Base-by-base conservation (phyloP, 371 early-diverging fungal genomes). In the Mortierella sp. region DNA sequence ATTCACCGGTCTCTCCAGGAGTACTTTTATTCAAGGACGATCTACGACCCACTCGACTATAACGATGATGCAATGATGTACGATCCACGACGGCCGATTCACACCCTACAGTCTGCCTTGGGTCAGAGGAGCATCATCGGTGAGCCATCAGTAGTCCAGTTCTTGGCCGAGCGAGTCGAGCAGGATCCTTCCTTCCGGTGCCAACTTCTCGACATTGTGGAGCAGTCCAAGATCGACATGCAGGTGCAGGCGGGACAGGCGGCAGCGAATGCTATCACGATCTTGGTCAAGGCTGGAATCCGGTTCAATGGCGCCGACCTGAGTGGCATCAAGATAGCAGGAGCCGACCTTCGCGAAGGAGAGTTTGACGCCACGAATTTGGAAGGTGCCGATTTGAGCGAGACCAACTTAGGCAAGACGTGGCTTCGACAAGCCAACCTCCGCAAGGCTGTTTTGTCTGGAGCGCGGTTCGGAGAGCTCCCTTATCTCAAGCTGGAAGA, bases 1-100 rank as follows among this genome's bases (percentile, higher is more conserved):
- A 46, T 75, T 35, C 80, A 79, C 24, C n/a, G 38, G 21, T 75
- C 75, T 10, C 11, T 75, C 41, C 71, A 71, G 35, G 75, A 71
- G 18, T 75, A 79, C 41, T 43, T 49, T 18, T 49, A 49, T 49
- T 49, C 18, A 49, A 49, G 49, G 18, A 49, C 27, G 56, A n/a
- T 56, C 27, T 56, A 24, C 10, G 56, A 56, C 11, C 56, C n/a
- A 11, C 49, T 49, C 49, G 49, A 49, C 16, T 49, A 49, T 49
- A 14, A 1, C 18, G 18, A 49, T 49, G 49, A 0, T 18, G 5
- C 18, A 49, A 5, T 14, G 14, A 18, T 49, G 4, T 2, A 49
- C 4, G 49, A 18, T 18, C 18, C 14, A 49, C 49, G 49, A 49
- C 49, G 49, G 5, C 49, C 49, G 49, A 49, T 49, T 49, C 18